phyloP scores from a whole-genome alignment of 2,329 filamentous ascomycete genomes.

The Fragosphaeria purpurea region DNA sequence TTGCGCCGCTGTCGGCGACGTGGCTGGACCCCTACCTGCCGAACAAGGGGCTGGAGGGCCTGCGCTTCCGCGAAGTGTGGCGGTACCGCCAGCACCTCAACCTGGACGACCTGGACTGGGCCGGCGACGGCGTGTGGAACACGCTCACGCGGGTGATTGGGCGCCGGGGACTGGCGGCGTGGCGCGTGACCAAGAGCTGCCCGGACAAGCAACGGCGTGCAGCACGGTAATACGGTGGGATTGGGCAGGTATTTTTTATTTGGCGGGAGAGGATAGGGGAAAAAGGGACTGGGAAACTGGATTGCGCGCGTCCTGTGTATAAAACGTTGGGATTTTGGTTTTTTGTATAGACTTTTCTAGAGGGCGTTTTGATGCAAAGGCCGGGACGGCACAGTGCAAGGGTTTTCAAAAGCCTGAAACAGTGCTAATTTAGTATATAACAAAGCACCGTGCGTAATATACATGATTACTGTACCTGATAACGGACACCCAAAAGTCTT shows the following conservation, averaged over 20 bases:
- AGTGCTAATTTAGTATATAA: too few relatives aligned
- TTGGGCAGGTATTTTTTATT: background rate
- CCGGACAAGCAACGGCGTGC: slow-evolving; percentile 1
- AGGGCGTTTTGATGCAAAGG: too few relatives aligned
- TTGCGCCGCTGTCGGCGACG: slow-evolving; percentile 61
- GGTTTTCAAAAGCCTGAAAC: too few relatives aligned
- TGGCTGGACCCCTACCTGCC: slow-evolving; percentile 56
- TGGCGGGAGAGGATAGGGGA: too few relatives aligned
- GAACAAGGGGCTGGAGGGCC: slow-evolving; percentile 47
- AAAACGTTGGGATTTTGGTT: background rate
- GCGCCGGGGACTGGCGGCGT: slow-evolving; percentile 49
- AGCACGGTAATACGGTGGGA: background rate
- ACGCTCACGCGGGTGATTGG: slow-evolving; percentile 60
- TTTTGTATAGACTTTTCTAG: too few relatives aligned
- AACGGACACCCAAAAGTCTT: too few relatives aligned
- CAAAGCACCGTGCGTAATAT: too few relatives aligned
- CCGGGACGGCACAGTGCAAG: too few relatives aligned
- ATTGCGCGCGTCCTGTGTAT: too few relatives aligned
- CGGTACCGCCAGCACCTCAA: slow-evolving; percentile 59
- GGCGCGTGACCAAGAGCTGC: slow-evolving; percentile 57
- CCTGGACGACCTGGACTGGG: slow-evolving; percentile 72
- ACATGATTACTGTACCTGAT: too few relatives aligned
- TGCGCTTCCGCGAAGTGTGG: slow-evolving; percentile 63
- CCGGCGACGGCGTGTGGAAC: slow-evolving; percentile 62
- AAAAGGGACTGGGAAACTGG: too few relatives aligned